Conservation (phyloP, 148 eudicot species). For the Vaccinium myrtillus region DNA sequence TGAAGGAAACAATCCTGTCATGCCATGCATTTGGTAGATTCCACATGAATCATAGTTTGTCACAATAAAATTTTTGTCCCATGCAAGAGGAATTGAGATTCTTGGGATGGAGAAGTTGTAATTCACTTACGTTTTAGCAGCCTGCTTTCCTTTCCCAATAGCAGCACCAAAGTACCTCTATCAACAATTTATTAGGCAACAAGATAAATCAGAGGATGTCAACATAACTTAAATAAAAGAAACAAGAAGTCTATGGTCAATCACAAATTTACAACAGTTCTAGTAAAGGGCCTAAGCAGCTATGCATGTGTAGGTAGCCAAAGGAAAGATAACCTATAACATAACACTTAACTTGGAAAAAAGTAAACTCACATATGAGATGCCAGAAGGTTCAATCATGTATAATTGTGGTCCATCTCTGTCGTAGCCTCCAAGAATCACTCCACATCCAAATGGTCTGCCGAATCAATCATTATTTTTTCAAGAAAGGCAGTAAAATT, state of each 20-base stretch:
- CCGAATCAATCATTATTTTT: constrained; percentile 1
- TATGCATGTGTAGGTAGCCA: background rate
- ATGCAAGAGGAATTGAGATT: background rate
- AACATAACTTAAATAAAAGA: background rate
- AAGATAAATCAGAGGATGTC: background rate
- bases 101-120: background rate
- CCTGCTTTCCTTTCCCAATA: constrained; percentile 96
- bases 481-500: background rate
- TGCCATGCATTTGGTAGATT: background rate
- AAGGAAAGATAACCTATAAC: background rate
- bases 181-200: constrained; percentile 13
- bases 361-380: constrained; percentile 81
- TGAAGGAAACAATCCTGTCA: background rate
- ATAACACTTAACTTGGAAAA: no score
- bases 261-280: background rate
- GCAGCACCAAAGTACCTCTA: constrained; percentile 98
- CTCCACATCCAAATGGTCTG: constrained; percentile 99
- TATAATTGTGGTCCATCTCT: constrained; percentile 94
- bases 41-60: background rate
- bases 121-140: constrained; percentile 93
- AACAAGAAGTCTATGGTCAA: background rate
- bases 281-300: background rate
- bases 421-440: constrained; percentile 95
- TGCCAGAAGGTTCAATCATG: constrained; percentile 97
- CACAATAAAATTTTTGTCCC: background rate